These are phyloP conservation scores for Geotrichum restrictum DNA, from an alignment of 1,139 yeast genomes.

Conservation along the genomic window DNA sequence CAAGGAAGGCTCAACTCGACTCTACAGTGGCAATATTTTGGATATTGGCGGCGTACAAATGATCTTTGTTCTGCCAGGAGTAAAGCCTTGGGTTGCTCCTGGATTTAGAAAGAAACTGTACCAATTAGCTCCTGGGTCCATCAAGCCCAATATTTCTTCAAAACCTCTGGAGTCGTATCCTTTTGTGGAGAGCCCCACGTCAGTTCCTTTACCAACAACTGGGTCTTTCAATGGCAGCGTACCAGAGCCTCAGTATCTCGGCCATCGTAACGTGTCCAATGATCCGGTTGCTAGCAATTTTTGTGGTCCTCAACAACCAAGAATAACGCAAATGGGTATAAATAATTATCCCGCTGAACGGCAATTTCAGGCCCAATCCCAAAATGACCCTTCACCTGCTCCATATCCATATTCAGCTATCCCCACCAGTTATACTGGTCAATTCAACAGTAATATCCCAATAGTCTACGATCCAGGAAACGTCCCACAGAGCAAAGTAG, in stretches of 20 bases:
- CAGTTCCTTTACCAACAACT: not conserved
- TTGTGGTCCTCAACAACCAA: not conserved
- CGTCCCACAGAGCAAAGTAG: not conserved
- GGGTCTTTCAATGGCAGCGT: not conserved
- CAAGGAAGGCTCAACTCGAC: conserved; percentile 47
- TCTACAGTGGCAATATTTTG: conserved; percentile 79
- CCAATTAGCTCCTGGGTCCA: not conserved
- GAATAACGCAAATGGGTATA: not conserved
- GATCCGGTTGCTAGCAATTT: not conserved
- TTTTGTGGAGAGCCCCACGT: not conserved
- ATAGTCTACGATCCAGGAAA: conserved; percentile 3
- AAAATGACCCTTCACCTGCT: not conserved
- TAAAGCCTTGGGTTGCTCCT: conserved; percentile 51
- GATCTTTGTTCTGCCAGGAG: conserved; percentile 96
- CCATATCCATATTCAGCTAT: conserved; percentile 4
- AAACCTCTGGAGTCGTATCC: not conserved
- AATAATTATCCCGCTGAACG: not conserved
- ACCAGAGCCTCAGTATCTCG: too few relatives aligned
- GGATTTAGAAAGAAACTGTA: conserved; percentile 18
- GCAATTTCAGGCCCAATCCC: not conserved
- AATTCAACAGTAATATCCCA: conserved; percentile 8
- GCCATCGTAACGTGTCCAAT: too few relatives aligned
- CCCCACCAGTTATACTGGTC: conserved; percentile 12
- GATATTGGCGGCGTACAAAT: conserved; percentile 97
- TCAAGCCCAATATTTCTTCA: not conserved